These are phyloP conservation scores for Agmasoma carcini DNA, from an alignment of 371 early-diverging fungal species.

Conservation along the genomic window DNA sequence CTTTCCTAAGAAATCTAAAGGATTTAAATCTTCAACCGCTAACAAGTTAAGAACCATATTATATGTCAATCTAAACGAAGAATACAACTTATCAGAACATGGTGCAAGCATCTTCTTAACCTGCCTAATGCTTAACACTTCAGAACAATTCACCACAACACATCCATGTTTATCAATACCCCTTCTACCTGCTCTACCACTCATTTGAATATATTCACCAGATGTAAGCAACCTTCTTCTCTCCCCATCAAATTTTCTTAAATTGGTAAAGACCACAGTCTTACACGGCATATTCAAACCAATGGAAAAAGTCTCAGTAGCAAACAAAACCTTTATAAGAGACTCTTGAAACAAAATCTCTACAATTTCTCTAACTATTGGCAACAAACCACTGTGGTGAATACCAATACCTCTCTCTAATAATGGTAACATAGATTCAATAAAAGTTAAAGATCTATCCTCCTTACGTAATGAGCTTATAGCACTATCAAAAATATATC, in stretches of 20 bases:
- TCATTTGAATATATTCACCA: slow-evolving; percentile 92
- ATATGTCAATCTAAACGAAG: slow-evolving; percentile 91
- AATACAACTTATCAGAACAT: slow-evolving; percentile 73
- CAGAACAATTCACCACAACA: slow-evolving; percentile 80
- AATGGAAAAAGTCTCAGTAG: slow-evolving; percentile 99
- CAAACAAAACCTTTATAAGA: slow-evolving; percentile 89
- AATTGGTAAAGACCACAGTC: slow-evolving; percentile 88
- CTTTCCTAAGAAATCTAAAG: slow-evolving; percentile 76
- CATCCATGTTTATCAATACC: slow-evolving; percentile 85
- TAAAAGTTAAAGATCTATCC: slow-evolving; percentile 78
- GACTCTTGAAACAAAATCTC: slow-evolving; percentile 98
- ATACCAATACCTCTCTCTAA: slow-evolving; percentile 90
- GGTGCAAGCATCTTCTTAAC: slow-evolving; percentile 45
- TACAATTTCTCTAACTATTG: slow-evolving; percentile 93
- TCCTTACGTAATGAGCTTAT: slow-evolving; percentile 71
- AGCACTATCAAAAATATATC: slow-evolving; percentile 75
- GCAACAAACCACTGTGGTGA: slow-evolving; percentile 95
- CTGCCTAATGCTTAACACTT: slow-evolving; percentile 32
- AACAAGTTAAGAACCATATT: slow-evolving; percentile 93
- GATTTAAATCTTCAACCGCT: slow-evolving; percentile 84
- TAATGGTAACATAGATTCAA: slow-evolving; percentile 76
- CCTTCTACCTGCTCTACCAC: slow-evolving; percentile 55
- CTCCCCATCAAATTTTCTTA: slow-evolving; percentile 89
- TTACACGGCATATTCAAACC: slow-evolving; percentile 99
- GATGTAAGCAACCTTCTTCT: slow-evolving; percentile 68